Evolutionary conservation across 192 early-diverging fungal genomes (phyloP), one percentile per base, ranked within the genome.

Genomic region (Pecoramyces ruminantium): DNA sequence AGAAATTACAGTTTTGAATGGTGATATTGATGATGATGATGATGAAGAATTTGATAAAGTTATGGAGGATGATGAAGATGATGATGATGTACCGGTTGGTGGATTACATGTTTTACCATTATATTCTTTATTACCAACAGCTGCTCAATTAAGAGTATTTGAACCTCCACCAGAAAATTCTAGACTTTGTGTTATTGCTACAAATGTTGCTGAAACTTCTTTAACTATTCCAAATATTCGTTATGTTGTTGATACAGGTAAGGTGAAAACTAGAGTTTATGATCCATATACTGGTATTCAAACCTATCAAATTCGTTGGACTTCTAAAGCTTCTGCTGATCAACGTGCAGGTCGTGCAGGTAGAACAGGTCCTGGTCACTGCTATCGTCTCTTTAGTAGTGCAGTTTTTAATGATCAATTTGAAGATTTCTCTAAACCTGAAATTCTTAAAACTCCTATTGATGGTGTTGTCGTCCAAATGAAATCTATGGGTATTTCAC

Each of bases 141-240:
- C 90, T 14, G 93, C 94, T 77, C 98, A 99, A 86, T 87, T 98
- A 85, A 87, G 90, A 38, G 95, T 98, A 4, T 99, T 99, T 87
- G 89, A 95, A 78, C 86, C 90, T 16, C 93, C 94, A 39, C 97
- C 98, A 13, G 86, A 92, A 21, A 96, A 96, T 38, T 91, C 92
- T 21, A 91, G 98, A 18, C 87, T 98, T 27, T 96, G 95, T 83
- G 95, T 99, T 16, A 89, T 99, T 25, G 96, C 96, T 12, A 99
- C 97, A 78, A 98, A 99, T 83, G 95, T 99, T 9, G 97, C 97
- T n/a, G 97, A 99, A 87, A 99, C 97, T 0, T 96, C 94, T 17
- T 91, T 99, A 28, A 99, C 97, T 4, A 98, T 99, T 42, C 96
- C 97, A 13, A 93, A 93, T 30, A 94, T 99, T 80, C 90, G 92